Percentiles rank a stretch among this genome's conserved stretches.
These are phyloP conservation scores for Botrytis sinoallii DNA, from an alignment of 2,329 filamentous ascomycete genomes.

Conservation along the genomic window DNA sequence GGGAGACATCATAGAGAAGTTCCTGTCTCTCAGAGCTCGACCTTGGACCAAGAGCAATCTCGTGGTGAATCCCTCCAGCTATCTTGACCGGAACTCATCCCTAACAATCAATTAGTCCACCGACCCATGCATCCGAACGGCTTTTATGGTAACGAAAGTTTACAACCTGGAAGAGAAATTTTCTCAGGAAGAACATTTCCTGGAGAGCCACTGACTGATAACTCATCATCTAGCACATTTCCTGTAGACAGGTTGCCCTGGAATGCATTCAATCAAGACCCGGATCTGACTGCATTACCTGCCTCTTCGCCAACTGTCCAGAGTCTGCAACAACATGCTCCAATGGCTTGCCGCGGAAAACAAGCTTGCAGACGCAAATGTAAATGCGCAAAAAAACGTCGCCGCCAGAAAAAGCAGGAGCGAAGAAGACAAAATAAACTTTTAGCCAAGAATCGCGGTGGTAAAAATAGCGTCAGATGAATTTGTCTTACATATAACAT, in stretches of 20 bases:
- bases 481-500: not conserved
- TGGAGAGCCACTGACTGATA: not conserved
- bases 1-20: not conserved
- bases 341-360: not conserved
- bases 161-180: not conserved
- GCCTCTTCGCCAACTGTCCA: not conserved
- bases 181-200: not conserved
- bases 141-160: not conserved
- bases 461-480: not conserved
- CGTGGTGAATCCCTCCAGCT: not conserved
- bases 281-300: not conserved
- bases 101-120: not conserved
- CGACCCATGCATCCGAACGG: not conserved
- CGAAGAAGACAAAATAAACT: not conserved
- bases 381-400: not conserved
- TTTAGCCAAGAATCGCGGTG: not conserved
- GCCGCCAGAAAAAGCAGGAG: not conserved
- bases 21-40: not conserved
- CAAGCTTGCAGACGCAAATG: not conserved
- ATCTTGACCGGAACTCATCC: not conserved
- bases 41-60: not conserved
- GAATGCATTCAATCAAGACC: not conserved
- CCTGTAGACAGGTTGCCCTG: not conserved
- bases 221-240: too few species aligned
- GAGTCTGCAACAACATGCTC: not conserved